Conservation (phyloP, 768 basidiomycete species). For the Leccinellum luteum region DNA sequence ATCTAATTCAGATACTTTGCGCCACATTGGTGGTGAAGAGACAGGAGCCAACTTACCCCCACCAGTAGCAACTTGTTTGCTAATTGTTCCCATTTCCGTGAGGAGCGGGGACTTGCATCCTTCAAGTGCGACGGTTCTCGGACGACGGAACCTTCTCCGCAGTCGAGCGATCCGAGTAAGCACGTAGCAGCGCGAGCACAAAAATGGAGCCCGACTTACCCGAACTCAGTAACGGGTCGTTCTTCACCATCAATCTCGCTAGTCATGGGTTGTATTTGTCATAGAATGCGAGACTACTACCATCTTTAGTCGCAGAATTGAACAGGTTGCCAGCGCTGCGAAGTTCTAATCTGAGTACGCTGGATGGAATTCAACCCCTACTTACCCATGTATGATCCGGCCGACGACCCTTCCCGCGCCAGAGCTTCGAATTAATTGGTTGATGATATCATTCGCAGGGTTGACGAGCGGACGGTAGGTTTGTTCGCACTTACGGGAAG, state of each 20-base stretch:
- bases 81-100: slow-evolving; percentile 4
- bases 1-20: slow-evolving; percentile 4
- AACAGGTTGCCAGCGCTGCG: background rate
- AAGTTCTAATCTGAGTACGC: slow-evolving; percentile 1
- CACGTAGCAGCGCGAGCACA: background rate
- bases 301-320: slow-evolving; percentile 6
- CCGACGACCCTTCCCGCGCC: slow-evolving; percentile 7
- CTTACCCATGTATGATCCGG: slow-evolving; percentile 19
- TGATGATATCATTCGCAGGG: background rate
- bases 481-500: slow-evolving; percentile 8
- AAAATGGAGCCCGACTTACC: slow-evolving; percentile 11
- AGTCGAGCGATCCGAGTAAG: slow-evolving; percentile 5
- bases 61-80: background rate
- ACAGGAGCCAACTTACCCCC: slow-evolving; percentile 8
- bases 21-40: slow-evolving; percentile 6
- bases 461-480: slow-evolving; percentile 1
- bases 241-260: slow-evolving; percentile 2
- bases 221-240: background rate
- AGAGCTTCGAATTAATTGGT: background rate
- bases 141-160: slow-evolving; percentile 4
- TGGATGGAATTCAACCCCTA: background rate
- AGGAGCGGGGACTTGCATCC: slow-evolving; percentile 1
- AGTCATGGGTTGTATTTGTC: background rate
- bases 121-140: background rate
- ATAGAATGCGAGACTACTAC: slow-evolving; percentile 10